These are phyloP conservation scores for Parastagonospora nodorum DNA, from an alignment of 2,329 filamentous ascomycete species.

Conservation along the genomic window DNA sequence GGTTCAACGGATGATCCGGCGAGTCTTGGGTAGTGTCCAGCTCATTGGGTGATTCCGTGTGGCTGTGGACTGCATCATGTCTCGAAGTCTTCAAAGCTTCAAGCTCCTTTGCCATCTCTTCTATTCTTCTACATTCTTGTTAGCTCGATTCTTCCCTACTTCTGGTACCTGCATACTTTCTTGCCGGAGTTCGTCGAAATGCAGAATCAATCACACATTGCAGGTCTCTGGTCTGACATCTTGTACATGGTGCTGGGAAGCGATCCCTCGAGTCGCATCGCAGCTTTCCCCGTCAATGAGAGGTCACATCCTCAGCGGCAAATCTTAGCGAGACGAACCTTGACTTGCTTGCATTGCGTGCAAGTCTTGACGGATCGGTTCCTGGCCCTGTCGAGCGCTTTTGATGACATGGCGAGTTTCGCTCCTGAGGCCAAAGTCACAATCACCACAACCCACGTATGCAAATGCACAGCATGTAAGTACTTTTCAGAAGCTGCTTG, in stretches of 20 bases:
- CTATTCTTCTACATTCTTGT: slow-evolving; percentile 18
- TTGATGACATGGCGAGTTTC: slow-evolving; percentile 7
- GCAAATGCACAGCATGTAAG: no score
- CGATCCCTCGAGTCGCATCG: slow-evolving; percentile 25
- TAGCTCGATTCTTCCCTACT: not conserved
- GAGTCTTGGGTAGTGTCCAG: slow-evolving; percentile 11
- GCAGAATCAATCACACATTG: slow-evolving; percentile 29
- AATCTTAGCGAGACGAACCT: slow-evolving; percentile 10
- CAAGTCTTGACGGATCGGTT: slow-evolving; percentile 27
- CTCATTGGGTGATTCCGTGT: slow-evolving; percentile 18
- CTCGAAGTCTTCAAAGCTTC: slow-evolving; percentile 19
- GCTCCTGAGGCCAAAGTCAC: not conserved
- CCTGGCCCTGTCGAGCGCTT: slow-evolving; percentile 13
- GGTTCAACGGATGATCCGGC: slow-evolving; percentile 11
- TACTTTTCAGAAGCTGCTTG: no score
- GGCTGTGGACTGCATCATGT: slow-evolving; percentile 5
- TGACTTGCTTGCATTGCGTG: slow-evolving; percentile 33
- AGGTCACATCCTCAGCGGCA: not conserved
- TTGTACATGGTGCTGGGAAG: slow-evolving; percentile 26
- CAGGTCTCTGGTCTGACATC: slow-evolving; percentile 20
- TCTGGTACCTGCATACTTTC: slow-evolving; percentile 16
- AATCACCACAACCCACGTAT: not conserved
- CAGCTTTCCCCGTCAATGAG: slow-evolving; percentile 14
- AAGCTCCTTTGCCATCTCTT: slow-evolving; percentile 30
- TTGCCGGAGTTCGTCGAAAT: slow-evolving; percentile 29